Conservation (phyloP, 805 yeast genomes). For the Kuraishia capsulata region DNA sequence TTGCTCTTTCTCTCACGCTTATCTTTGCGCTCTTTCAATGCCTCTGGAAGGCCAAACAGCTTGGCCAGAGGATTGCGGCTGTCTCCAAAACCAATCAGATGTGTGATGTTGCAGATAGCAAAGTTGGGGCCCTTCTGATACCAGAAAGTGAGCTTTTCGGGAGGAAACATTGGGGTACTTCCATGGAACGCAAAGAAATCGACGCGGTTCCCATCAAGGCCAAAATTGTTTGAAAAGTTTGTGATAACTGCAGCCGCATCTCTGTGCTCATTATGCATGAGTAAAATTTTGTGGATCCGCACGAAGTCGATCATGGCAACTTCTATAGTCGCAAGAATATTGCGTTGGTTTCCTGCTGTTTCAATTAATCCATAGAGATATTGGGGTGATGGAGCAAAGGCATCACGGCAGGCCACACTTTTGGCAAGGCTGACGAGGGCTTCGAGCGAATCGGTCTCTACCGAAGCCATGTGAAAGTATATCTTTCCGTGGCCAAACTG, state of each 20-base stretch:
- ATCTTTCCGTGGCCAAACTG: conserved; percentile 80
- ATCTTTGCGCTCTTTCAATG: conserved; percentile 60
- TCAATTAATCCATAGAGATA: conserved; percentile 72
- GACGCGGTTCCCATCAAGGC: conserved; percentile 53
- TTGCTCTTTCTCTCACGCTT: conserved; percentile 59
- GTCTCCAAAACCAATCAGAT: conserved; percentile 72
- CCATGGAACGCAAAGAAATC: conserved; percentile 47
- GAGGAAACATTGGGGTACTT: conserved; percentile 15
- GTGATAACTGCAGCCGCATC: conserved; percentile 53
- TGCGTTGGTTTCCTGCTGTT: conserved; percentile 60
- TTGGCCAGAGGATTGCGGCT: conserved; percentile 69
- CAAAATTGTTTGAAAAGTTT: conserved; percentile 57
- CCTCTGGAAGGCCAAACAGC: conserved; percentile 63
- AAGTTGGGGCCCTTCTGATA: conserved; percentile 67
- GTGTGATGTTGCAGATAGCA: conserved; percentile 69
- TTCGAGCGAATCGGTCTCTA: conserved; percentile 67
- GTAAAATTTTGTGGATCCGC: conserved; percentile 58
- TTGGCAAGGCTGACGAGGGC: conserved; percentile 76
- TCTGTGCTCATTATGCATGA: conserved; percentile 47
- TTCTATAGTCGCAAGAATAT: conserved; percentile 48
- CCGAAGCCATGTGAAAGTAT: conserved; percentile 83
- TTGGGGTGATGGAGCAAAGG: conserved; percentile 76
- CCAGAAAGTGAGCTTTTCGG: conserved; percentile 58
- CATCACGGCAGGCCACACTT: conserved; percentile 70
- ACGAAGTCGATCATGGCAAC: conserved; percentile 53